Base-by-base conservation (phyloP, 2,329 filamentous ascomycete genomes). In the Nemania sp. region DNA sequence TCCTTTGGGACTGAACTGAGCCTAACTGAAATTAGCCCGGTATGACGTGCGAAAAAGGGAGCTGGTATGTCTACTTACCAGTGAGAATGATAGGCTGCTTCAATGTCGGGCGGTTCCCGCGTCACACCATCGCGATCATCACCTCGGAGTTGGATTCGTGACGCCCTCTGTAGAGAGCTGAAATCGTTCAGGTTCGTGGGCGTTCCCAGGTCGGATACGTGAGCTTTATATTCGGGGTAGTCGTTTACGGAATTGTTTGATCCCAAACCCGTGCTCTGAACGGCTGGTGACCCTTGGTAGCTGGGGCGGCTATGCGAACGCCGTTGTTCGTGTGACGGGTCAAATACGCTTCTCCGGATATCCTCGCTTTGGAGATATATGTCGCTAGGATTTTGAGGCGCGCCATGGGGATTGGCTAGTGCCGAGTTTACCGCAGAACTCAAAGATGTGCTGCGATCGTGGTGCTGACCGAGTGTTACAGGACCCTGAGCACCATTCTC, bases 321-420 rank as follows among this genome's bases (percentile, higher is more conserved):
- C 5, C 57, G 59, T 20, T 62, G 67, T 18, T 59, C 65, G 39
- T 65, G 65, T 20, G 65, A 39, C 11, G 61, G 54, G 12, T 69
- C 63, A 29, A 68, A 69, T n/a, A 53, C 53, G 13, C 66, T 66
- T 59, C 67, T 72, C 43, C 72, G 66, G 32, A 74, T 67, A 29
- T 73, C 70, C 39, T 74, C 69, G 43, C 71, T 73, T 50, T 68
- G 69, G 12, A 71, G 68, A 52, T 74, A 74, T 47, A 74, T 73
- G 37, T 74, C 72, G 12, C 71, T 62, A 6, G 72, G 72, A 39
- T 74, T 72, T 60, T 74, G 72, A 6, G 72, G 72, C 21, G 72
- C 71, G 32, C 72, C 72, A 49, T 74, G 72, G 57, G 71, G 71
- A 56, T 72, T 72, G 20, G 65, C 59, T 29, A 64, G 54, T 20